These are phyloP conservation scores for Gossypium laxum DNA, from an alignment of 441 rosid genomes.

Conservation along the genomic window DNA sequence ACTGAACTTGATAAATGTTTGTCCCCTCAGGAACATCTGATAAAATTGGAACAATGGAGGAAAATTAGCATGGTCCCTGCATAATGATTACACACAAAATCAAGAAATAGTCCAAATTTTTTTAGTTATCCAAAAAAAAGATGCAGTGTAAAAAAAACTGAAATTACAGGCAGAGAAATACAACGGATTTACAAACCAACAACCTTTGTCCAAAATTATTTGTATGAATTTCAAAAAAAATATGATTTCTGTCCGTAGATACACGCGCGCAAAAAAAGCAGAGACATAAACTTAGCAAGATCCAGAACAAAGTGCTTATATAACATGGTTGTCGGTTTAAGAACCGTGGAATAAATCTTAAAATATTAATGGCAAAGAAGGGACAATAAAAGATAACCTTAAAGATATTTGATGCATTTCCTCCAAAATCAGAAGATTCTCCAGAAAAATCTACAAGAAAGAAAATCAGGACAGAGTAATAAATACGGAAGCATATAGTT, in stretches of 20 bases:
- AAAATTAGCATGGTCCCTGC: conserved; percentile 41
- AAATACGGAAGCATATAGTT: neutral
- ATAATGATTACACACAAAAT: conserved; percentile 40
- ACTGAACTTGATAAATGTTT: neutral
- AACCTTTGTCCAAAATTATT: neutral
- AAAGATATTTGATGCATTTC: conserved; percentile 4
- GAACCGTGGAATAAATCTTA: neutral
- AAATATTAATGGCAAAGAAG: neutral
- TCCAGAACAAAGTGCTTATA: neutral
- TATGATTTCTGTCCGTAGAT: neutral
- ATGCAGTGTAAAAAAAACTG: neutral
- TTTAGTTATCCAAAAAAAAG: neutral
- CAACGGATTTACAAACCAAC: neutral
- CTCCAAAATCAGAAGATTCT: conserved; percentile 5
- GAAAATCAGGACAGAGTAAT: neutral
- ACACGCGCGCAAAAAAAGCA: neutral
- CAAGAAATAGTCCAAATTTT: conserved; percentile 33
- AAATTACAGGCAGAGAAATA: neutral
- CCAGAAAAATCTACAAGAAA: conserved; percentile 14
- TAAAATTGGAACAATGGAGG: conserved; percentile 38
- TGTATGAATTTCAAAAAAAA: neutral
- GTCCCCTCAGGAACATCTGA: conserved; percentile 26
- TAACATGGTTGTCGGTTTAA: neutral
- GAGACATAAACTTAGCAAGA: neutral
- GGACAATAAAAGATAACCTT: neutral